Conservation (phyloP, 2,329 filamentous ascomycete species). For the Phaeoacremonium minimum region DNA sequence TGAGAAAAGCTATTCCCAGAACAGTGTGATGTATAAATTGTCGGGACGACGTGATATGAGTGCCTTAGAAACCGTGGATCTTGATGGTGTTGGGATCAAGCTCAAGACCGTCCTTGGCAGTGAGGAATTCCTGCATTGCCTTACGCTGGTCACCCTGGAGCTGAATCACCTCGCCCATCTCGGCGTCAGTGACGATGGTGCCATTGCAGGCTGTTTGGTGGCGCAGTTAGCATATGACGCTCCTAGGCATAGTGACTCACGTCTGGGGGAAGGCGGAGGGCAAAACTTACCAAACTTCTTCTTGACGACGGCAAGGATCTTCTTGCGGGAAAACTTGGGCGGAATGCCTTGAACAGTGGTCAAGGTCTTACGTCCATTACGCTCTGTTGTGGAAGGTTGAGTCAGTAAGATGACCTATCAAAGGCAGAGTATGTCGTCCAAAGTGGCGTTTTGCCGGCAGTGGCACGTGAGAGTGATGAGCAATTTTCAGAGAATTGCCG, state of each 20-base stretch:
- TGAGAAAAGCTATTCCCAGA: not conserved
- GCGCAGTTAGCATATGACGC: constrained; percentile 16
- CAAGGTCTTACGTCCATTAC: constrained; percentile 99
- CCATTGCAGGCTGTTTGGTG: constrained; percentile 84
- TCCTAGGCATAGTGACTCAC: constrained; percentile 3
- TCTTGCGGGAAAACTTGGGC: constrained; percentile 99
- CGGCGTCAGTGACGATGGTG: constrained; percentile 91
- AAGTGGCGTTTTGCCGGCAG: too few species aligned
- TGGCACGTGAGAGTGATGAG: too few species aligned
- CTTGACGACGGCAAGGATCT: constrained; percentile 99
- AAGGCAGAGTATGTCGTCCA: too few species aligned
- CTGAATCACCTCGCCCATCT: constrained; percentile 99
- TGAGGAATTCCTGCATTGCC: constrained; percentile 96
- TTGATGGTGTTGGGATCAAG: constrained; percentile 97
- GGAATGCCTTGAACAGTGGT: constrained; percentile 98
- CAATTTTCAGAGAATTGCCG: too few species aligned
- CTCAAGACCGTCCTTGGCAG: constrained; percentile 91
- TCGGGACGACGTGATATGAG: constrained; percentile 7
- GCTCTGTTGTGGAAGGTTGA: constrained; percentile 62
- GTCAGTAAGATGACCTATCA: too few species aligned
- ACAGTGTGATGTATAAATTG: not conserved
- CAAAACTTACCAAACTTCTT: constrained; percentile 82
- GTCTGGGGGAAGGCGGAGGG: not conserved
- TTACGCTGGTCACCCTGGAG: constrained; percentile 99
- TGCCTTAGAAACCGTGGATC: constrained; percentile 45